Conservation (phyloP, 306 rosid genomes). For the Cyamopsis tetragonoloba region DNA sequence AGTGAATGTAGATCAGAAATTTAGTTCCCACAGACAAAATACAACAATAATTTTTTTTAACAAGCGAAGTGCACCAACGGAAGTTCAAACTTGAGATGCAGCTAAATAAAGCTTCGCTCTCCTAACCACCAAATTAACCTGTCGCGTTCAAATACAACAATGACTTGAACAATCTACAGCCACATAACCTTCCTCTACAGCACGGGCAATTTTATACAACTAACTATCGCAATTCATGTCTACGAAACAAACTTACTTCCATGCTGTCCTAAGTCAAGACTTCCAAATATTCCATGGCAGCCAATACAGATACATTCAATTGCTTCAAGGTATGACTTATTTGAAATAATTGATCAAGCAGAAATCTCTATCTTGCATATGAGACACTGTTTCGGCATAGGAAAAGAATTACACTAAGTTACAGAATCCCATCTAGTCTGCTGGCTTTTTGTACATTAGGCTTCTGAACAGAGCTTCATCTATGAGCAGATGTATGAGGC, state of each 20-base stretch:
- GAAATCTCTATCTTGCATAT: conserved; percentile 23
- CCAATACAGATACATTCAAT: conserved; percentile 24
- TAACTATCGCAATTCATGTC: conserved; percentile 11
- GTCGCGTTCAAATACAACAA: not conserved
- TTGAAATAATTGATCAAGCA: conserved; percentile 19
- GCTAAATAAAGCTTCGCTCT: no score
- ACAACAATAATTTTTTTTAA: no score
- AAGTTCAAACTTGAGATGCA: no score
- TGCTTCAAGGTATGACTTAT: conserved; percentile 21
- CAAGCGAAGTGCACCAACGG: no score
- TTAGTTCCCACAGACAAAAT: not conserved
- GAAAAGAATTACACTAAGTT: conserved; percentile 34
- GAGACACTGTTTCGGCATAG: conserved; percentile 11
- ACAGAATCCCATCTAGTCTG: conserved; percentile 38
- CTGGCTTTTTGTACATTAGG: conserved; percentile 42
- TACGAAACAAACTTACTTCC: conserved; percentile 23
- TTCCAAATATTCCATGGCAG: conserved; percentile 14
- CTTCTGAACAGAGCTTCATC: conserved; percentile 42
- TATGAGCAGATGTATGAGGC: conserved; percentile 58
- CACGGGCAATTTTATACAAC: conserved; percentile 13
- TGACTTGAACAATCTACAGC: not conserved
- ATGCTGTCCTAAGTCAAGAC: conserved; percentile 20
- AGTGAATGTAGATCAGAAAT: not conserved
- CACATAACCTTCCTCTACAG: conserved; percentile 1
- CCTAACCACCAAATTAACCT: no score